Percentiles rank a stretch among this genome's conserved stretches.
Evolutionary conservation across 352 stramenopile species (phyloP).

Genomic region (Blastocystis sp.): DNA sequence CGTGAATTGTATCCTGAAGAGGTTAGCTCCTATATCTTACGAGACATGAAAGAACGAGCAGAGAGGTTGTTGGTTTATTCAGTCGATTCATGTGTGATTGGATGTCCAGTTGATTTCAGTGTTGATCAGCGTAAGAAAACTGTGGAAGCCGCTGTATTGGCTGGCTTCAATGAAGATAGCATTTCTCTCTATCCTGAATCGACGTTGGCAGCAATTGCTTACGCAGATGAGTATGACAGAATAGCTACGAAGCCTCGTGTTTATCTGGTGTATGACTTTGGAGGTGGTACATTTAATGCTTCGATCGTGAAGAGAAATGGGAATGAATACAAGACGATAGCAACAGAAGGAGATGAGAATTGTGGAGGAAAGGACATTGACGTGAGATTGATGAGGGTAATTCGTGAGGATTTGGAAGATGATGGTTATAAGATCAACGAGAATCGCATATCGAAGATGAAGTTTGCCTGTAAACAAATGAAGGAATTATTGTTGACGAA

Average conservation of each 20-base stretch:
- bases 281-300: slow-evolving; percentile 46
- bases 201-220: slow-evolving; percentile 17
- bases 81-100: slow-evolving; percentile 22
- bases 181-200: slow-evolving; percentile 7
- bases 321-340: background rate
- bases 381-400: background rate
- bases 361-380: slow-evolving; percentile 59
- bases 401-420: background rate
- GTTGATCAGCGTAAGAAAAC: slow-evolving; percentile 2
- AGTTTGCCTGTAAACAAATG: slow-evolving; percentile 20
- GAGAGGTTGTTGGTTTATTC: background rate
- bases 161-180: background rate
- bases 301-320: background rate
- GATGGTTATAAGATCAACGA: background rate
- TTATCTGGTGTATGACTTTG: slow-evolving; percentile 66
- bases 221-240: background rate
- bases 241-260: background rate
- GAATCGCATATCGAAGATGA: background rate
- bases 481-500: slow-evolving; percentile 1
- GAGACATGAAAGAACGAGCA: too few species aligned
- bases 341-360: slow-evolving; percentile 7
- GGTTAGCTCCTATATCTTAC: background rate
- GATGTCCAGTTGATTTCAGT: slow-evolving; percentile 40
- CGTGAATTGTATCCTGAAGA: slow-evolving; percentile 32
- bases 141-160: background rate